Conservation (phyloP, 2,329 filamentous ascomycete species). For the Verticillium dahliae region DNA sequence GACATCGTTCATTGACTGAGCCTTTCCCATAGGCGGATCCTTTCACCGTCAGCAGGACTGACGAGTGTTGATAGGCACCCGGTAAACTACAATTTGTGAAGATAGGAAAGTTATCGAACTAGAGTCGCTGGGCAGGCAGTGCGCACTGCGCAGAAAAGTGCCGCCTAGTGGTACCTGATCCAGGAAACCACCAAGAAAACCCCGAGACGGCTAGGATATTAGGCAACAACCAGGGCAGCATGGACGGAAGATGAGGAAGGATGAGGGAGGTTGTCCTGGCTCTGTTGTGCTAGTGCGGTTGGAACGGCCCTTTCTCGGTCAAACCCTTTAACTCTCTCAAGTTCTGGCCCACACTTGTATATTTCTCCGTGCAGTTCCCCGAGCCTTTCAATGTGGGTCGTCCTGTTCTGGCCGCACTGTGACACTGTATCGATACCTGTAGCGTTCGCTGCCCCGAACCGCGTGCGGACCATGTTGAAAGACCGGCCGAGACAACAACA, state of each 20-base stretch:
- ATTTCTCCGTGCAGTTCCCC: not conserved
- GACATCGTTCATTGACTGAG: too few relatives aligned
- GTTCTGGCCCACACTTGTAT: not conserved
- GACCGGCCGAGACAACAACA: not conserved
- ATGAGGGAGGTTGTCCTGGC: not conserved
- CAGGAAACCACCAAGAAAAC: too few relatives aligned
- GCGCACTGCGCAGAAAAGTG: too few relatives aligned
- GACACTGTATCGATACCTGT: not conserved
- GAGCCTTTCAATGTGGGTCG: not conserved
- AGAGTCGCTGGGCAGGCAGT: too few relatives aligned
- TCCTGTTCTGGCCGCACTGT: not conserved
- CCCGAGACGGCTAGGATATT: too few relatives aligned
- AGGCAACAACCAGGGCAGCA: too few relatives aligned
- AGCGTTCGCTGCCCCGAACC: not conserved
- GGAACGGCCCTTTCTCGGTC: constrained; percentile 1
- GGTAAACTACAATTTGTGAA: too few relatives aligned
- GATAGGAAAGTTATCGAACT: too few relatives aligned
- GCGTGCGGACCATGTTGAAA: not conserved
- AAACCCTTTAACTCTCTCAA: not conserved
- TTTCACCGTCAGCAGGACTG: too few relatives aligned
- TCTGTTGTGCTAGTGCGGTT: not conserved
- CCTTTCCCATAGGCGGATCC: too few relatives aligned
- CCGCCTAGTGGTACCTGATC: too few relatives aligned
- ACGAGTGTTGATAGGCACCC: too few relatives aligned
- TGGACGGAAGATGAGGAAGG: not conserved